Evolutionary conservation across 1,139 yeast species (phyloP).

Genomic region (Geotrichum cucujoidarum): DNA sequence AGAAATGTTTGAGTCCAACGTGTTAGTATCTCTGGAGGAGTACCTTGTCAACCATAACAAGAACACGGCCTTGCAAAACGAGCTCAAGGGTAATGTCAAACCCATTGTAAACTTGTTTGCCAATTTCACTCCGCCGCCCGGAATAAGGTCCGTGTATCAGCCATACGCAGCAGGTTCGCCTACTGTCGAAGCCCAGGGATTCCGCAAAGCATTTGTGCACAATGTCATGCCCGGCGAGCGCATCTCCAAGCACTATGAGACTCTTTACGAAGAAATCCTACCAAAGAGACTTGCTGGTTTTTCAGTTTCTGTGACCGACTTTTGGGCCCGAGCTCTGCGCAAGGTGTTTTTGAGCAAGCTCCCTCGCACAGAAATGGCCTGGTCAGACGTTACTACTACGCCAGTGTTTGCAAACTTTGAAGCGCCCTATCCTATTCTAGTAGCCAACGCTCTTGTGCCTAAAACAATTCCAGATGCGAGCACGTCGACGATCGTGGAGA

Average conservation of each 20-base stretch:
- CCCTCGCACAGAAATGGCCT: conserved; percentile 58
- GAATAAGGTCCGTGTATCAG: not conserved
- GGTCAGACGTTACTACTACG: conserved; percentile 55
- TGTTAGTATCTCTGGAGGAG: not conserved
- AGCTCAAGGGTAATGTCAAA: not conserved
- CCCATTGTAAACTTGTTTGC: no score
- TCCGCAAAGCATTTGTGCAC: not conserved
- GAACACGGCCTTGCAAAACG: not conserved
- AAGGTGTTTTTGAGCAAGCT: conserved; percentile 55
- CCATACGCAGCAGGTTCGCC: not conserved
- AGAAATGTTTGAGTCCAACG: not conserved
- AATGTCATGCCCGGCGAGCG: conserved; percentile 22
- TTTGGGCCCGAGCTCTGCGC: conserved; percentile 80
- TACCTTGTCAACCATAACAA: not conserved
- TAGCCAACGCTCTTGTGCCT: conserved; percentile 73
- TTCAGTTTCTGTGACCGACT: conserved; percentile 65
- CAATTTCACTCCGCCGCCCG: not conserved
- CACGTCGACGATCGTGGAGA: conserved; percentile 72
- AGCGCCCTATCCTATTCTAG: conserved; percentile 82
- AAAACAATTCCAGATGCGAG: conserved; percentile 49
- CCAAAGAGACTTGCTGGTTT: conserved; percentile 65
- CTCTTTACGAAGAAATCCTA: conserved; percentile 47
- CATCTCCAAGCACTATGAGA: conserved; percentile 47
- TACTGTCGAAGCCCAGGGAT: not conserved
- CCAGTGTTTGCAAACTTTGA: conserved; percentile 49